phyloP scores from a whole-genome alignment of 495 filamentous ascomycete genomes.

The Talaromyces liani region DNA sequence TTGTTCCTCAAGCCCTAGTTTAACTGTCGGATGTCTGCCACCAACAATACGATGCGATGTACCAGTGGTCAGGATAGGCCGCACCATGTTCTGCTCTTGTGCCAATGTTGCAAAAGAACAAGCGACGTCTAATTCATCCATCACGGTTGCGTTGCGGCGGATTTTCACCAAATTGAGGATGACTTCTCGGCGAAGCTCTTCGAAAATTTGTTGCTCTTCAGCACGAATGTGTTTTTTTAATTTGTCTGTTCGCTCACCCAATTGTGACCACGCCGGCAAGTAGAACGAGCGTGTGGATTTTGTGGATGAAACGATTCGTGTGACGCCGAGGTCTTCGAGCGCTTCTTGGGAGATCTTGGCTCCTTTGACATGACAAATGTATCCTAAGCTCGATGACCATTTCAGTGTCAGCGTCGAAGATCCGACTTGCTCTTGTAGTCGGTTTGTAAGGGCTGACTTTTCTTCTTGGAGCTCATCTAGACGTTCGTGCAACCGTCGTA shows the following conservation, averaged over 20 bases:
- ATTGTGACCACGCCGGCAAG: slow-evolving; percentile 69
- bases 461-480: slow-evolving; percentile 50
- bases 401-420: slow-evolving; percentile 63
- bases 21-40: slow-evolving; percentile 85
- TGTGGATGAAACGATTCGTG: slow-evolving; percentile 62
- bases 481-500: slow-evolving; percentile 59
- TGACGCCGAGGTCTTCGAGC: slow-evolving; percentile 35
- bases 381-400: slow-evolving; percentile 77
- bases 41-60: slow-evolving; percentile 61
- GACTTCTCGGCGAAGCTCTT: slow-evolving; percentile 62
- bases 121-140: slow-evolving; percentile 87
- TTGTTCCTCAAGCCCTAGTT: slow-evolving; percentile 67
- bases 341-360: slow-evolving; percentile 51
- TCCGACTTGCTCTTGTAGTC: slow-evolving; percentile 48
- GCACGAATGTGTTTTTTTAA: slow-evolving; percentile 63
- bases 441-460: slow-evolving; percentile 50
- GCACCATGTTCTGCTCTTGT: slow-evolving; percentile 58
- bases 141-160: slow-evolving; percentile 75
- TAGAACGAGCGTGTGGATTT: slow-evolving; percentile 83
- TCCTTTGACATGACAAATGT: slow-evolving; percentile 86
- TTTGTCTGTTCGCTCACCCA: slow-evolving; percentile 69
- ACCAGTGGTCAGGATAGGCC: slow-evolving; percentile 60
- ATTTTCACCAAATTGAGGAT: slow-evolving; percentile 72
- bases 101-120: slow-evolving; percentile 78
- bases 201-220: slow-evolving; percentile 73